Evolutionary conservation across 495 filamentous ascomycete genomes (phyloP).

Genomic region (Cercophora newfieldiana): DNA sequence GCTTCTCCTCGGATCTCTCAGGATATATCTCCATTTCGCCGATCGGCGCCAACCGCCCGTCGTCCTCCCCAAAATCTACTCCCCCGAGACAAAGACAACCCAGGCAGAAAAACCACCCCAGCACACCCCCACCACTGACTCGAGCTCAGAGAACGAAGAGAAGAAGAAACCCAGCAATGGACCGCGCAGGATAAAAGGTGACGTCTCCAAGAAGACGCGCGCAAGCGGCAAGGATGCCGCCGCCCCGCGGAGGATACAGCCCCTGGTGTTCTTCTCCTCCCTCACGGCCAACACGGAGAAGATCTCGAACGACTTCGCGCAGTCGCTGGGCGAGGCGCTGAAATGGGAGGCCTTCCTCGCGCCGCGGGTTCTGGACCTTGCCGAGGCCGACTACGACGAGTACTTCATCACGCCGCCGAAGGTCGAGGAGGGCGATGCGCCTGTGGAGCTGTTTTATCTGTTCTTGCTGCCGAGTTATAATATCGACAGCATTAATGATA

Average conservation of each 20-base stretch:
- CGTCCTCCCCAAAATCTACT: conserved; percentile 31
- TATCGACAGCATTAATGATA: conserved; percentile 83
- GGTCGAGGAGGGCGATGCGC: conserved; percentile 35
- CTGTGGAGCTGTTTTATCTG: conserved; percentile 72
- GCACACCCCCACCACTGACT: conserved; percentile 15
- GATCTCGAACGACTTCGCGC: conserved; percentile 58
- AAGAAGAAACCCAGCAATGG: conserved; percentile 26
- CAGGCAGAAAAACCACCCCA: conserved; percentile 12
- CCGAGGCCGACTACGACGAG: conserved; percentile 86
- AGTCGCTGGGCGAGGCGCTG: conserved; percentile 34
- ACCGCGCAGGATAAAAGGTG: conserved; percentile 54
- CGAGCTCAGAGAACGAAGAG: conserved; percentile 18
- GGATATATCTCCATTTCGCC: conserved; percentile 43
- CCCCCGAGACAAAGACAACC: background rate
- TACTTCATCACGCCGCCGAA: conserved; percentile 72
- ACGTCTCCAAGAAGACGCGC: conserved; percentile 35
- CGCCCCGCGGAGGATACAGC: conserved; percentile 58
- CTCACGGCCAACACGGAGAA: conserved; percentile 77
- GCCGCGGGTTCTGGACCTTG: conserved; percentile 73
- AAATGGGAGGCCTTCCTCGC: conserved; percentile 47
- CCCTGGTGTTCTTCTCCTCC: conserved; percentile 84
- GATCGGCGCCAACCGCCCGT: conserved; percentile 24
- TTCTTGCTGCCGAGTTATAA: conserved; percentile 85
- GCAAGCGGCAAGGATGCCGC: conserved; percentile 18
- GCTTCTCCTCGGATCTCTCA: conserved; percentile 37